Evolutionary conservation across 768 basidiomycete species (phyloP).

Genomic region (Auriculariales sp.): DNA sequence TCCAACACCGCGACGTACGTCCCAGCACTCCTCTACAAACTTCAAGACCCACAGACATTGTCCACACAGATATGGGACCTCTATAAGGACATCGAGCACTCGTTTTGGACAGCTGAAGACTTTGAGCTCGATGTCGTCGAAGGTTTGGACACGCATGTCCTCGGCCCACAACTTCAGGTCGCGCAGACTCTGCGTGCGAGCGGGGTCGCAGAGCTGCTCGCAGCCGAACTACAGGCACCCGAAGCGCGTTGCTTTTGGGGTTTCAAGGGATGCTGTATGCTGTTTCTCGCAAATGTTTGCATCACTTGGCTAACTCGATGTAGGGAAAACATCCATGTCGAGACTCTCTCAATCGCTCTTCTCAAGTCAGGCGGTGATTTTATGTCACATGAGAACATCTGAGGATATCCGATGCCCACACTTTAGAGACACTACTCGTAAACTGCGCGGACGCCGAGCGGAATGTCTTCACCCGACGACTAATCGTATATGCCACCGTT

Average conservation of each 20-base stretch:
- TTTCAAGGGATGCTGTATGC: conserved; percentile 90
- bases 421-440: not conserved
- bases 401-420: not conserved
- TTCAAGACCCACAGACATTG: not conserved
- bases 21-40: not conserved
- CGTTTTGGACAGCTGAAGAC: conserved; percentile 89
- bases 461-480: not conserved
- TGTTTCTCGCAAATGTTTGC: not conserved
- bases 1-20: not conserved
- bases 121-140: conserved; percentile 65
- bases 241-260: conserved; percentile 92
- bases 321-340: conserved; percentile 85
- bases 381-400: not conserved
- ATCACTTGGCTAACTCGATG: not conserved
- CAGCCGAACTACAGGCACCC: conserved; percentile 78
- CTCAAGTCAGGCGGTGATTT: not conserved
- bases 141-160: conserved; percentile 76
- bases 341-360: conserved; percentile 67
- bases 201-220: conserved; percentile 71
- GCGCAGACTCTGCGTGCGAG: conserved; percentile 87
- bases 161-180: conserved; percentile 89
- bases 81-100: conserved; percentile 91
- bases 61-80: conserved; percentile 72
- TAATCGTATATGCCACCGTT: not conserved
- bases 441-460: not conserved